Percentiles rank a stretch among this genome's conserved stretches.
These are phyloP conservation scores for Tribonema minus DNA, from an alignment of 108 stramenopile species.

Conservation along the genomic window DNA sequence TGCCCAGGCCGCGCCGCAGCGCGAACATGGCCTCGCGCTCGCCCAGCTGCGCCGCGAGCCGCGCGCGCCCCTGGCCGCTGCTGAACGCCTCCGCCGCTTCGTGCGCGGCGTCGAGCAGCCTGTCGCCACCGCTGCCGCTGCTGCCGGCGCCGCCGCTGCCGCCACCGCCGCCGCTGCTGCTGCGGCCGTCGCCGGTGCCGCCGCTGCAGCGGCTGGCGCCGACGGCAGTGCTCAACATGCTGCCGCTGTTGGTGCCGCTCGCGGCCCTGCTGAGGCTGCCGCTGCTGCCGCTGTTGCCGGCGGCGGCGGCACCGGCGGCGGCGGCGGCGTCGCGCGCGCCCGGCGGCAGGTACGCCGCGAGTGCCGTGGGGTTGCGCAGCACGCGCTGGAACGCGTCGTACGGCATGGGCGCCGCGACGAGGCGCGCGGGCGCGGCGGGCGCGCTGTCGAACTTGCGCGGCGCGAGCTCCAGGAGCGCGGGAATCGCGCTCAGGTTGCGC, in stretches of 20 bases:
- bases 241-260: background rate
- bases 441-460: constrained; percentile 33
- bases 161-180: background rate
- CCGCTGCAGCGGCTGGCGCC: background rate
- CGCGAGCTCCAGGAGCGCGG: constrained; percentile 20
- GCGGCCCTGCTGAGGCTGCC: background rate
- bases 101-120: constrained; percentile 7
- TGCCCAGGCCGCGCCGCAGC: constrained; percentile 40
- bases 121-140: background rate
- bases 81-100: constrained; percentile 32
- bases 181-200: background rate
- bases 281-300: background rate
- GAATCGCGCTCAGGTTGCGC: constrained; percentile 56
- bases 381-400: constrained; percentile 19
- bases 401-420: constrained; percentile 30
- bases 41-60: constrained; percentile 30
- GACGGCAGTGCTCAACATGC: background rate
- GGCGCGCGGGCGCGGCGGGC: constrained; percentile 15
- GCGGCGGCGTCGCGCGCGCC: background rate
- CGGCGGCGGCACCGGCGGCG: background rate
- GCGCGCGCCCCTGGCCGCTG: constrained; percentile 22
- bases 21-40: constrained; percentile 45
- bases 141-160: background rate
- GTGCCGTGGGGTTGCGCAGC: constrained; percentile 13
- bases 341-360: constrained; percentile 6